phyloP scores from a whole-genome alignment of 2,329 filamentous ascomycete species.

The Microascus cirrosus region DNA sequence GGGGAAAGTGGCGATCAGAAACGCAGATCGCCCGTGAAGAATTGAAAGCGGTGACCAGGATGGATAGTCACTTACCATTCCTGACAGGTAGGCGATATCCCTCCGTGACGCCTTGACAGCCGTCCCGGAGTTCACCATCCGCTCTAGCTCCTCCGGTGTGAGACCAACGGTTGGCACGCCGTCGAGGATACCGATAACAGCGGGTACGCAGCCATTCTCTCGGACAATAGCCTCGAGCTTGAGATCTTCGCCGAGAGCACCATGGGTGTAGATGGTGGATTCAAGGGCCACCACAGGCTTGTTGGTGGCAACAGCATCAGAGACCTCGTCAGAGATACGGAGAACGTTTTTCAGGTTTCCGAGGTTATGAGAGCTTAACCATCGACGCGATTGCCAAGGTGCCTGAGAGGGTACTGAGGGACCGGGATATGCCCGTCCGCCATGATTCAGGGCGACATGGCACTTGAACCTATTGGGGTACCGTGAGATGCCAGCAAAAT shows the following conservation, averaged over 20 bases:
- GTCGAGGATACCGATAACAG: constrained; percentile 79
- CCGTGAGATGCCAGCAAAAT: background rate
- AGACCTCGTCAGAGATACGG: constrained; percentile 70
- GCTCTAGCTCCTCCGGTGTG: constrained; percentile 56
- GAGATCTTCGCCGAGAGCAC: constrained; percentile 61
- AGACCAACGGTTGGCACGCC: constrained; percentile 77
- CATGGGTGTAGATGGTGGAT: constrained; percentile 95
- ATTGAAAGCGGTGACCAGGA: background rate
- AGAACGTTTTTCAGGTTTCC: constrained; percentile 37
- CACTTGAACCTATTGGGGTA: background rate
- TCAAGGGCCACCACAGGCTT: constrained; percentile 87
- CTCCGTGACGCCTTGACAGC: constrained; percentile 78
- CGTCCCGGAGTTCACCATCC: constrained; percentile 55
- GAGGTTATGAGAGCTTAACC: constrained; percentile 8
- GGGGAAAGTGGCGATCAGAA: background rate
- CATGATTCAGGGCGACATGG: background rate
- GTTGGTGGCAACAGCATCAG: constrained; percentile 60
- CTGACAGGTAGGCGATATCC: constrained; percentile 73
- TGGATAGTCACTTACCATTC: constrained; percentile 44
- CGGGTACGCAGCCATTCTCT: constrained; percentile 70
- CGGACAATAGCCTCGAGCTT: constrained; percentile 75
- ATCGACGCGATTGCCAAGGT: background rate
- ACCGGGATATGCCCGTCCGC: background rate
- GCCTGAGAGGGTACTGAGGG: background rate
- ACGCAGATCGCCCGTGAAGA: background rate